Base-by-base conservation (phyloP, 1,284 basidiomycete species). In the Rhizoctonia solani region DNA sequence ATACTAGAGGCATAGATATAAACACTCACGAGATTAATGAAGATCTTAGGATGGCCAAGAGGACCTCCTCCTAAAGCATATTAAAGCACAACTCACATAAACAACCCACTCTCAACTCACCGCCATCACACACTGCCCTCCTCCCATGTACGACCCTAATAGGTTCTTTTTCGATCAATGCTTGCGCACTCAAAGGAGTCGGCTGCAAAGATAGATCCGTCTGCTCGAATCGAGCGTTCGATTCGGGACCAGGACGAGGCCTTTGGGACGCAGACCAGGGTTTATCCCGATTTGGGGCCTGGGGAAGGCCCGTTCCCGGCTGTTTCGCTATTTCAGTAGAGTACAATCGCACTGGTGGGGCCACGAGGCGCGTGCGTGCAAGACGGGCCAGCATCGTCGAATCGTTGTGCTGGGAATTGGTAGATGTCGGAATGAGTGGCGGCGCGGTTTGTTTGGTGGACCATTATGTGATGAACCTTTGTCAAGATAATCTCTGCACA, bases 41-140 rank as follows among this genome's bases (percentile, higher is more conserved):
- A 98, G 72, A 98, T 88, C 82, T 93, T 95, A 14, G 96, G 96
- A 77, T 99, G 96, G 52, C 96, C 96, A 34, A 99, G 84, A 54
- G 96, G 86, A n/a, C 96, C 96, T 77, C 87, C 88, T 78, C 95
- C 95, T 98, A 72, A 13, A 67, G 29, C 30, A 23, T 25, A n/a
- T 29, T 34, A 56, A 0, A 16, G 54, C 46, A 42, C 32, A 14
- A 54, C 37, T 13, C 16, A 32, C 16, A 14, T 54, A 21, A 27
- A 19, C 11, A 30, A 21, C 23, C 37, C n/a, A 25, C 27, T 34
- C 25, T 41, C 0, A 8, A 78, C 91, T 74, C 73, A 96, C 95
- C 95, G 72, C 96, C 96, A 77, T 99, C 95, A 76, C 96, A 99
- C 61, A 87, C 83, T 2, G 93, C 95, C 75, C 87, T 90, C 72